A percentile compares a stretch with the other conserved stretches of the same genome.
These are phyloP conservation scores for Blastomyces parvus DNA, from an alignment of 2,329 filamentous ascomycete species.

Conservation along the genomic window DNA sequence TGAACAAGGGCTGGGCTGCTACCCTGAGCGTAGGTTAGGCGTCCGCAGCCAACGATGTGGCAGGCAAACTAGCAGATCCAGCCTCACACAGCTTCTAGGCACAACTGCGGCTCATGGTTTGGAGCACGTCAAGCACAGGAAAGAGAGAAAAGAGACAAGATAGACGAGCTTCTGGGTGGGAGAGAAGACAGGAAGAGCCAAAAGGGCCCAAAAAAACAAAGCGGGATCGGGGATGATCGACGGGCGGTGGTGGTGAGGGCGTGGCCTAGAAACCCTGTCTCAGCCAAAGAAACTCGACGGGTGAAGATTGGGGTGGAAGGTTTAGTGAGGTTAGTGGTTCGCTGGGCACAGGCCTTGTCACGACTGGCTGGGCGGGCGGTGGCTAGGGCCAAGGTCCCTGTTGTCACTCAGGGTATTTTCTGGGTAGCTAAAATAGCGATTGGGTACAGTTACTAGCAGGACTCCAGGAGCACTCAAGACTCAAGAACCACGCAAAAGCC, in stretches of 20 bases:
- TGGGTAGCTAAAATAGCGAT: not conserved
- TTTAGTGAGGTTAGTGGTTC: not conserved
- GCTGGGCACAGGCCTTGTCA: not conserved
- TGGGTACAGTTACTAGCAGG: not conserved
- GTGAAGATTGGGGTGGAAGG: not conserved
- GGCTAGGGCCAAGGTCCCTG: not conserved
- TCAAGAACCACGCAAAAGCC: not conserved
- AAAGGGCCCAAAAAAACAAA: not conserved
- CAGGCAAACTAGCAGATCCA: not conserved
- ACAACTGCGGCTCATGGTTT: not conserved
- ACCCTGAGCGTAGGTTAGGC: not conserved
- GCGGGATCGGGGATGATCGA: not conserved
- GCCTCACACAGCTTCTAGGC: conserved; percentile 1
- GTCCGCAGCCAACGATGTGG: not conserved
- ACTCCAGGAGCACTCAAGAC: not conserved
- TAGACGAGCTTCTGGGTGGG: not conserved
- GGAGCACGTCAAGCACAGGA: not conserved
- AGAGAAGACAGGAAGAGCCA: not conserved
- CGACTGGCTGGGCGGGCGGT: too few relatives aligned
- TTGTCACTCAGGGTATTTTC: not conserved
- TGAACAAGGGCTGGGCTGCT: not conserved
- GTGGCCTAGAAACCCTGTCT: not conserved
- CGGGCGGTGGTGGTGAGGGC: not conserved
- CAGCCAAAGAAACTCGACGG: not conserved
- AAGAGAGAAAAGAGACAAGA: not conserved